Conservation (phyloP, 129 eudicot species). For the Tanacetum coccineum region DNA sequence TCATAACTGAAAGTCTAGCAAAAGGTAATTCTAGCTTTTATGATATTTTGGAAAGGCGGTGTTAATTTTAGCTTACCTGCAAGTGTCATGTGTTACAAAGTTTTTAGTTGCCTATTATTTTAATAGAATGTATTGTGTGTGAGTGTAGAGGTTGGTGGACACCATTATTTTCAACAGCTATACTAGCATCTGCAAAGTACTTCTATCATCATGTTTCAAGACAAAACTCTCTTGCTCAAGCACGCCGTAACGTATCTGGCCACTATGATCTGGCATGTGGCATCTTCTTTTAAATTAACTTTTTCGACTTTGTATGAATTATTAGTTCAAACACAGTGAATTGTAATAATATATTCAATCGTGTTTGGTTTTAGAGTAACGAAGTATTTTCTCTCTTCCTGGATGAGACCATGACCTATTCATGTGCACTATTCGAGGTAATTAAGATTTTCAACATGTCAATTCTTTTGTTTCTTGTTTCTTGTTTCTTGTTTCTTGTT, state of each 20-base stretch:
- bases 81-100: too few species aligned
- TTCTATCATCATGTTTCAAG: slow-evolving; percentile 64
- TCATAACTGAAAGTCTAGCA: slow-evolving; percentile 32
- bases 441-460: slow-evolving; percentile 8
- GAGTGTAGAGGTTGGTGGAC: slow-evolving; percentile 89
- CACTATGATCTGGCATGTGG: slow-evolving; percentile 78
- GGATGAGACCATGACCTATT: slow-evolving; percentile 94
- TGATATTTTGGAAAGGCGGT: too few species aligned
- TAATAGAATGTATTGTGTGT: too few species aligned
- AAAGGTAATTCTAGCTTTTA: slow-evolving; percentile 42
- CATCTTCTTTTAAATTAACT: background rate
- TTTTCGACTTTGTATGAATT: background rate
- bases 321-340: background rate
- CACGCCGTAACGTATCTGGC: slow-evolving; percentile 90
- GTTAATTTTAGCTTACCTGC: too few species aligned
- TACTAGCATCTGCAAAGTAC: slow-evolving; percentile 82
- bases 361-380: slow-evolving; percentile 50
- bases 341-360: background rate
- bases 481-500: too few species aligned
- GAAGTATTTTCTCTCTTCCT: slow-evolving; percentile 76
- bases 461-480: background rate
- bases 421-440: slow-evolving; percentile 86
- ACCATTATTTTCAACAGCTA: slow-evolving; percentile 83
- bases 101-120: too few species aligned
- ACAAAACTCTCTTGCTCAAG: slow-evolving; percentile 80